These are phyloP conservation scores for Geotrichum phurueaensis DNA, from an alignment of 1,139 yeast species.

Conservation along the genomic window DNA sequence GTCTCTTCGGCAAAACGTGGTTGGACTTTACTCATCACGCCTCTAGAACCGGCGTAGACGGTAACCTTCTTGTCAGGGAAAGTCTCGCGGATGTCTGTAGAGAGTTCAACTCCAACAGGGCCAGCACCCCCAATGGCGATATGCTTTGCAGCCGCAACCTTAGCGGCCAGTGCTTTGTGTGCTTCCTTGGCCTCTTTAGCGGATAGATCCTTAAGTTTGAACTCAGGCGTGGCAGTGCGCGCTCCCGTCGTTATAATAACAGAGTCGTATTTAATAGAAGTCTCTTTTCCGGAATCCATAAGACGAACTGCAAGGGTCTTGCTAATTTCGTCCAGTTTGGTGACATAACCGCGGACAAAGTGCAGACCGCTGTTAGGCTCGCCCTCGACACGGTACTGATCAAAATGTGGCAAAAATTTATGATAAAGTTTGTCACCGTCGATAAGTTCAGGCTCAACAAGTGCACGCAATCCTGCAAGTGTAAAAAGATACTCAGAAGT, in stretches of 20 bases:
- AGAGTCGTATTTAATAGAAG: not conserved
- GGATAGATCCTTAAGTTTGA: constrained; percentile 43
- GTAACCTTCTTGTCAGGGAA: constrained; percentile 7
- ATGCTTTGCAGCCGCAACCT: not conserved
- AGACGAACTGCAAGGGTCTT: not conserved
- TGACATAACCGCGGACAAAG: constrained; percentile 5
- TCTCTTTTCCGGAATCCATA: not conserved
- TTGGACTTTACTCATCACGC: not conserved
- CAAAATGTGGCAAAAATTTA: not conserved
- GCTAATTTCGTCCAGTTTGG: not conserved
- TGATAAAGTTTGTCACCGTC: constrained; percentile 4
- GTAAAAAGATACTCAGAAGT: constrained; percentile 3
- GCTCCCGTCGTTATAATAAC: constrained; percentile 8
- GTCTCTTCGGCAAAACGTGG: too few species aligned
- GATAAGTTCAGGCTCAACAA: constrained; percentile 9
- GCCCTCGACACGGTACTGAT: not conserved
- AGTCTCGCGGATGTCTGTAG: constrained; percentile 7
- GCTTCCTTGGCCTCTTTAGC: not conserved
- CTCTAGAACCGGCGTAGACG: constrained; percentile 8
- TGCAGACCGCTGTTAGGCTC: constrained; percentile 8
- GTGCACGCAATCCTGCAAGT: constrained; percentile 2
- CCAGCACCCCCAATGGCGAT: constrained; percentile 15
- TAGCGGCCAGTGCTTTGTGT: not conserved
- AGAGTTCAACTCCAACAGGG: constrained; percentile 6
- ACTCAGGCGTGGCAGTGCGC: not conserved